Conservation (phyloP, 495 filamentous ascomycete genomes). For the Tuber indicum region DNA sequence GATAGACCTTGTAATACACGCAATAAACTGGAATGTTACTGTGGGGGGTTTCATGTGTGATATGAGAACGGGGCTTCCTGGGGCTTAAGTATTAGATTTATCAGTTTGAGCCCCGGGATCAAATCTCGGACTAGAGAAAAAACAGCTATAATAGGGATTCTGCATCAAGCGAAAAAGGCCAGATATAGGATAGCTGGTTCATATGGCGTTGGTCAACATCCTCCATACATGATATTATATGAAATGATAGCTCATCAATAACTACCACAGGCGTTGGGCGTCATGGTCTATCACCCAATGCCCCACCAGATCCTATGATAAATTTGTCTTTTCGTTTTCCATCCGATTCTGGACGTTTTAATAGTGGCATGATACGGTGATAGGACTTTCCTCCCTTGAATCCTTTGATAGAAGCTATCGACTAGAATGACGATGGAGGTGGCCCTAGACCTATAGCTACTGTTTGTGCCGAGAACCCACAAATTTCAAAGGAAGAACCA, state of each 20-base stretch:
- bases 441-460: not conserved
- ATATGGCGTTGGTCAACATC: not conserved
- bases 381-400: not conserved
- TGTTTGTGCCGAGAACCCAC: too few relatives aligned
- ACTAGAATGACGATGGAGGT: too few relatives aligned
- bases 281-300: not conserved
- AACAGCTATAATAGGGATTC: too few relatives aligned
- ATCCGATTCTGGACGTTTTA: not conserved
- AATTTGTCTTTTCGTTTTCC: not conserved
- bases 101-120: not conserved
- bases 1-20: too few relatives aligned
- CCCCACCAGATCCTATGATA: not conserved
- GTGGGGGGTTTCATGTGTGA: too few relatives aligned
- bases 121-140: not conserved
- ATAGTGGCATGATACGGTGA: constrained; percentile 5
- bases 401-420: too few relatives aligned
- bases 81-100: not conserved
- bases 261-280: not conserved
- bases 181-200: not conserved
- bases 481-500: too few relatives aligned
- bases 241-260: not conserved
- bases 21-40: too few relatives aligned
- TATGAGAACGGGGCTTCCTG: too few relatives aligned
- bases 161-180: not conserved
- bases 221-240: too few relatives aligned